Conservation (phyloP, 768 basidiomycete genomes). For the Tubosaeta sp. region DNA sequence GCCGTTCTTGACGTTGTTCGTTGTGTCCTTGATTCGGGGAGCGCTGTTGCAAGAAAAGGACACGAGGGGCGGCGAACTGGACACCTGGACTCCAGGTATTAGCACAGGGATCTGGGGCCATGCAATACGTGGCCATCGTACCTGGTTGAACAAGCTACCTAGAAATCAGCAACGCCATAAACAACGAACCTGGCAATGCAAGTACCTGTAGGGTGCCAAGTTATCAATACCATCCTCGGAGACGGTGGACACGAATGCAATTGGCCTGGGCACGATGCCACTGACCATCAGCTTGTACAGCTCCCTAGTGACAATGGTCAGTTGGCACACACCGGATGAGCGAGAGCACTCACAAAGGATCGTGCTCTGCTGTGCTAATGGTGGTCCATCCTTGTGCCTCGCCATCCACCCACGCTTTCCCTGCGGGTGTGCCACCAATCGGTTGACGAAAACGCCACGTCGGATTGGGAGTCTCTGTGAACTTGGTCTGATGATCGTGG, state of each 20-base stretch:
- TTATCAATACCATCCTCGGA: too few relatives aligned
- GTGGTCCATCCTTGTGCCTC: too few relatives aligned
- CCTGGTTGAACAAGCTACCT: slow-evolving; percentile 28
- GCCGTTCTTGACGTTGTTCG: slow-evolving; percentile 41
- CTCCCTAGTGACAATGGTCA: too few relatives aligned
- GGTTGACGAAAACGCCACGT: too few relatives aligned
- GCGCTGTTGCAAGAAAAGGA: slow-evolving; percentile 30
- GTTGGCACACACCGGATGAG: too few relatives aligned
- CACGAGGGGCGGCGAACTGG: slow-evolving; percentile 30
- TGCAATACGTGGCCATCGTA: neutral
- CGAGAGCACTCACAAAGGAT: too few relatives aligned
- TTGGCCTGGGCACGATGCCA: slow-evolving; percentile 42
- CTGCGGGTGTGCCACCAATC: too few relatives aligned
- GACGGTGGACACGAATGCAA: slow-evolving; percentile 41
- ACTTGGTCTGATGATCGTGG: too few relatives aligned
- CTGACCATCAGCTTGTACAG: slow-evolving; percentile 35
- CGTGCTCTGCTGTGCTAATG: too few relatives aligned
- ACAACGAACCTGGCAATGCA: neutral
- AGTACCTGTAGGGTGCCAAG: slow-evolving; percentile 41
- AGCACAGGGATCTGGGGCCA: neutral
- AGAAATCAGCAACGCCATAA: neutral
- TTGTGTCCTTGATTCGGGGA: slow-evolving; percentile 37
- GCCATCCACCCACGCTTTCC: too few relatives aligned
- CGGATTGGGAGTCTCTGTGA: too few relatives aligned
- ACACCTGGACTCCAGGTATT: slow-evolving; percentile 16